A percentile compares a stretch with the other conserved stretches of the same genome.
phyloP scores from a whole-genome alignment of 805 yeast species.

The Pichia californica region DNA sequence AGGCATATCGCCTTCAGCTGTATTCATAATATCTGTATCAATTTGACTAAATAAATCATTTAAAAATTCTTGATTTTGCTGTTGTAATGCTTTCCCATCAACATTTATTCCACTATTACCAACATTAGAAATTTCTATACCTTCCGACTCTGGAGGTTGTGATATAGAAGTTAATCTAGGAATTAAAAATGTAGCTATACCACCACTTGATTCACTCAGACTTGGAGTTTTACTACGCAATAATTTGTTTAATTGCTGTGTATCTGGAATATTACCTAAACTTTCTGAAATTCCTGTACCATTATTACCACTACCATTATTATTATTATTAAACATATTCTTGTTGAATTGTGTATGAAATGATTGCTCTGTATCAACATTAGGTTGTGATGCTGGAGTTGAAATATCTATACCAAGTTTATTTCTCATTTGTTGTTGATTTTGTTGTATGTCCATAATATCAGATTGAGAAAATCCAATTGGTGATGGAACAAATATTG shows the following conservation, averaged over 20 bases:
- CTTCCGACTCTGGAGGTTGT: too few species aligned
- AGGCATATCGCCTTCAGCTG: slow-evolving; percentile 4
- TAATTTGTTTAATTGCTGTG: not conserved
- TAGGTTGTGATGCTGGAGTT: too few species aligned
- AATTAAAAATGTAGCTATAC: not conserved
- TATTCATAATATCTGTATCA: slow-evolving; percentile 27
- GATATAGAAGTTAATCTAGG: not conserved
- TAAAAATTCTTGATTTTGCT: slow-evolving; percentile 22
- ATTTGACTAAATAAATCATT: slow-evolving; percentile 27
- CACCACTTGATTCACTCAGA: not conserved
- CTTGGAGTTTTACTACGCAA: not conserved
- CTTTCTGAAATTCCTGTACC: too few species aligned
- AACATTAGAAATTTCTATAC: not conserved
- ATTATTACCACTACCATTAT: too few species aligned
- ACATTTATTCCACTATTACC: not conserved
- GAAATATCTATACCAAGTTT: too few species aligned
- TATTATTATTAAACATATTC: too few species aligned
- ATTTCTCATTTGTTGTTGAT: not conserved
- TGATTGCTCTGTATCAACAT: too few species aligned
- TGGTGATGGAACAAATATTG: slow-evolving; percentile 26
- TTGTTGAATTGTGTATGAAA: too few species aligned
- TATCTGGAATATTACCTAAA: too few species aligned
- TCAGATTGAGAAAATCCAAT: slow-evolving; percentile 23
- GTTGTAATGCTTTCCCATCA: not conserved
- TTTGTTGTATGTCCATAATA: slow-evolving; percentile 4